phyloP scores from a whole-genome alignment of 2,329 filamentous ascomycete species.

The Pseudogymnoascus sp. region DNA sequence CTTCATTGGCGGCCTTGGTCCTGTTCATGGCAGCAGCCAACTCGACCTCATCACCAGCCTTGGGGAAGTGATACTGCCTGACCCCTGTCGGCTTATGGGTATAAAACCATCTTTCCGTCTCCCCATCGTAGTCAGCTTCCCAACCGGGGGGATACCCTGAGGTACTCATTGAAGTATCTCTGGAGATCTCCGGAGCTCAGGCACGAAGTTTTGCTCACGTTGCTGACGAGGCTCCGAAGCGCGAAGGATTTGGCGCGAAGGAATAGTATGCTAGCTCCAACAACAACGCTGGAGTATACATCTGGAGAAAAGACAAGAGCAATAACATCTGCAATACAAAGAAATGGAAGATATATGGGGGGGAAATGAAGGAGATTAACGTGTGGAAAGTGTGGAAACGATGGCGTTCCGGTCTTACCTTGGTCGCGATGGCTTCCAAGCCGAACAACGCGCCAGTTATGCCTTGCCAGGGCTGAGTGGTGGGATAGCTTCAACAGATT shows the following conservation, averaged over 20 bases:
- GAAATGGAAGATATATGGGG: not conserved
- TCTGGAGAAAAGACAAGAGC: not conserved
- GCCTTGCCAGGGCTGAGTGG: constrained; percentile 6
- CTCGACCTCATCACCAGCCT: constrained; percentile 16
- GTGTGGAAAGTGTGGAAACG: not conserved
- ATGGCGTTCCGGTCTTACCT: constrained; percentile 1
- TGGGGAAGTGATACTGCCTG: constrained; percentile 17
- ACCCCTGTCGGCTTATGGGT: constrained; percentile 16
- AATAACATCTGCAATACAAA: not conserved
- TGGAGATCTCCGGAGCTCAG: not conserved
- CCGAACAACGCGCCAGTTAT: not conserved
- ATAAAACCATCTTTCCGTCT: constrained; percentile 16
- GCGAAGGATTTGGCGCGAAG: not conserved
- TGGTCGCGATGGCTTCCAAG: not conserved
- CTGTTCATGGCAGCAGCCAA: not conserved
- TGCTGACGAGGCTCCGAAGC: not conserved
- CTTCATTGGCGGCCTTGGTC: not conserved
- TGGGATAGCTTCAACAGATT: constrained; percentile 5
- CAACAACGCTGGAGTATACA: not conserved
- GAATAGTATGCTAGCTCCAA: not conserved
- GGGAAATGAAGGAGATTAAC: constrained; percentile 5
- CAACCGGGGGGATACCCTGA: constrained; percentile 14
- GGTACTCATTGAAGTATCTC: not conserved
- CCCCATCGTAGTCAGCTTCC: constrained; percentile 18
- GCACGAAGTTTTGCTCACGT: not conserved